These are phyloP conservation scores for Hydnomerulius pinastri DNA, from an alignment of 768 basidiomycete genomes.

Conservation along the genomic window DNA sequence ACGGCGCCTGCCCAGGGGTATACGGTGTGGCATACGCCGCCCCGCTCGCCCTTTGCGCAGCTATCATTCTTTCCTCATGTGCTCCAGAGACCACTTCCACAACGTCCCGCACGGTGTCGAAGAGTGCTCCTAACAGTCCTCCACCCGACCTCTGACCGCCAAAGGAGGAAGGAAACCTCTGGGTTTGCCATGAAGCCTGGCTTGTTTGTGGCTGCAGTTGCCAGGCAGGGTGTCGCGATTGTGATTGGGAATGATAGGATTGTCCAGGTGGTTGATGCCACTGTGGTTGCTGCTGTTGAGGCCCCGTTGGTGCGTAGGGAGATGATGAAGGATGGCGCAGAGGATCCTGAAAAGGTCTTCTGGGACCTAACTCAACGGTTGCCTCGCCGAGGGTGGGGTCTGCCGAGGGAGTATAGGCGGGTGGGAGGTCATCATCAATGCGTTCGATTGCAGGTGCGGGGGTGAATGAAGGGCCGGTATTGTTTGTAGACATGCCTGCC, in stretches of 20 bases:
- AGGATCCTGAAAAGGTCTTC: conserved; percentile 58
- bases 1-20: background rate
- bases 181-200: conserved; percentile 23
- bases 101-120: conserved; percentile 30
- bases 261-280: conserved; percentile 3
- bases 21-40: conserved; percentile 23
- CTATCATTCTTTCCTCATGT: conserved; percentile 19
- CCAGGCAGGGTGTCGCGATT: conserved; percentile 10
- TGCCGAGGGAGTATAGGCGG: conserved; percentile 66
- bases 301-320: background rate
- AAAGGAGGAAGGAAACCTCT: conserved; percentile 11
- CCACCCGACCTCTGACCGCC: conserved; percentile 8
- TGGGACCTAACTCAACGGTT: conserved; percentile 63
- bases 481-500: background rate
- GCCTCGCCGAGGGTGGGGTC: conserved; percentile 57
- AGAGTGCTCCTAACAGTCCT: conserved; percentile 26
- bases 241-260: conserved; percentile 1
- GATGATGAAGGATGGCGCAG: conserved; percentile 18
- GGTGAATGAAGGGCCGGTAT: background rate
- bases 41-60: conserved; percentile 15
- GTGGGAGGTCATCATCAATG: conserved; percentile 59
- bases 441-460: conserved; percentile 7
- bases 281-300: background rate
- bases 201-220: conserved; percentile 15
- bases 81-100: conserved; percentile 28